A percentile compares a stretch with the other conserved stretches of the same genome.
Evolutionary conservation across 169 alveolate genomes (phyloP).

Genomic region (Plasmodium chabaudi): DNA sequence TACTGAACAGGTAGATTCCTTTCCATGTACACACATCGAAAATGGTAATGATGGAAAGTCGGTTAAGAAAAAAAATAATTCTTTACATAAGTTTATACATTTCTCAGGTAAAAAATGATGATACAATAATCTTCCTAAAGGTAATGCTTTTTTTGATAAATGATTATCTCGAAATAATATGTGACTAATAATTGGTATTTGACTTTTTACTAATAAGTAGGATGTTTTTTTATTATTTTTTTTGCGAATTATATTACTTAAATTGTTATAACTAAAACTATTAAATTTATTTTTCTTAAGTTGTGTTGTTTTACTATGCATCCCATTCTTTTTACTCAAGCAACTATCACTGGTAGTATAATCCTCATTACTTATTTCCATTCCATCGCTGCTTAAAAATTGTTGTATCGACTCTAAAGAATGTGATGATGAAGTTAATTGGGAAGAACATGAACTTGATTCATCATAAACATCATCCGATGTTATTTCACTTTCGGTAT

Average conservation of each 20-base stretch:
- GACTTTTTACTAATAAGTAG: constrained; percentile 19
- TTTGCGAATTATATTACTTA: background rate
- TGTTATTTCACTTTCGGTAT: background rate
- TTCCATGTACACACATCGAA: constrained; percentile 69
- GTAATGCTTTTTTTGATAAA: constrained; percentile 51
- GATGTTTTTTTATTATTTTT: background rate
- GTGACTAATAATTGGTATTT: constrained; percentile 63
- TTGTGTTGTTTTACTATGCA: too few species aligned
- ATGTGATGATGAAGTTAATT: background rate
- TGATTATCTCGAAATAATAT: constrained; percentile 52
- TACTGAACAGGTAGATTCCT: constrained; percentile 42
- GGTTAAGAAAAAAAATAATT: constrained; percentile 32
- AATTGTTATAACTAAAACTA: background rate
- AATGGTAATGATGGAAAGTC: constrained; percentile 65
- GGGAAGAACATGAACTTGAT: background rate
- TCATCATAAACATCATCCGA: background rate
- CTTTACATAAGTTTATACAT: constrained; percentile 52
- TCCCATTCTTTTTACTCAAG: too few species aligned
- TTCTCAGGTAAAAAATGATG: constrained; percentile 56
- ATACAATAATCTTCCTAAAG: constrained; percentile 53
- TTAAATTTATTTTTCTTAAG: background rate
- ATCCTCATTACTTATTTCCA: too few species aligned
- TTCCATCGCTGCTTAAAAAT: too few species aligned
- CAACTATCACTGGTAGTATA: too few species aligned
- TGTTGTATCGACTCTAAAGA: background rate